A percentile compares a stretch with the other conserved stretches of the same genome.
Evolutionary conservation across 306 rosid genomes (phyloP).

Genomic region (Acacia crassicarpa): DNA sequence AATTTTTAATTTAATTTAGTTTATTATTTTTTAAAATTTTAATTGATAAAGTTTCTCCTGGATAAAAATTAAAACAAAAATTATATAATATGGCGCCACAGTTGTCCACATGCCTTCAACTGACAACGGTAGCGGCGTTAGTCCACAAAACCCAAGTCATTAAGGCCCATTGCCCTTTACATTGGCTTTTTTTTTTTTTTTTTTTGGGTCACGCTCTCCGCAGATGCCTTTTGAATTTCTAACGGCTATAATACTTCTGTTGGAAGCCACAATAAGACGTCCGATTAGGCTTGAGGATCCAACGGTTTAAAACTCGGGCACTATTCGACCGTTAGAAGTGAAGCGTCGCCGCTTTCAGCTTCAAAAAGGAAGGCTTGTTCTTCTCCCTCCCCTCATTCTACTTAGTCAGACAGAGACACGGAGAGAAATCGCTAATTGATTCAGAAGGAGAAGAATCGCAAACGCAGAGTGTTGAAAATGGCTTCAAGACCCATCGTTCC

Average conservation of each 20-base stretch:
- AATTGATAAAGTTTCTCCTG: not conserved
- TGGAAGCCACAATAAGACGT: constrained; percentile 22
- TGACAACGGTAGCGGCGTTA: not conserved
- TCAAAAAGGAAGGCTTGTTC: constrained; percentile 40
- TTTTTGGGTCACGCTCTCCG: not conserved
- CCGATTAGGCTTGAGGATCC: constrained; percentile 39
- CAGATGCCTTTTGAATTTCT: constrained; percentile 30
- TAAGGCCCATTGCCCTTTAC: not conserved
- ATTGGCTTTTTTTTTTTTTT: not conserved
- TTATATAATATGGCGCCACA: not conserved
- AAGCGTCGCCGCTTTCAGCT: constrained; percentile 49
- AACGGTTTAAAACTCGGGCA: constrained; percentile 38
- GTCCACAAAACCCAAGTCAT: not conserved
- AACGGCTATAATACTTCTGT: constrained; percentile 59
- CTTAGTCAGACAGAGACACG: constrained; percentile 15
- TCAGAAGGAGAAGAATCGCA: not conserved
- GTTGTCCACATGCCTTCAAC: not conserved
- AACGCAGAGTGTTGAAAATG: constrained; percentile 38
- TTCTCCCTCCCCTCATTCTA: constrained; percentile 30
- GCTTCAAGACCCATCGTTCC: constrained; percentile 69
- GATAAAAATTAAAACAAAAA: too few relatives aligned
- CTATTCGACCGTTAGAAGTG: constrained; percentile 66
- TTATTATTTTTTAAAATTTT: too few relatives aligned
- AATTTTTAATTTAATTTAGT: too few relatives aligned
- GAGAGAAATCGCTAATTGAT: not conserved